Conservation (phyloP, 192 early-diverging fungal genomes). For the Gryganskiella cystojenkinii region DNA sequence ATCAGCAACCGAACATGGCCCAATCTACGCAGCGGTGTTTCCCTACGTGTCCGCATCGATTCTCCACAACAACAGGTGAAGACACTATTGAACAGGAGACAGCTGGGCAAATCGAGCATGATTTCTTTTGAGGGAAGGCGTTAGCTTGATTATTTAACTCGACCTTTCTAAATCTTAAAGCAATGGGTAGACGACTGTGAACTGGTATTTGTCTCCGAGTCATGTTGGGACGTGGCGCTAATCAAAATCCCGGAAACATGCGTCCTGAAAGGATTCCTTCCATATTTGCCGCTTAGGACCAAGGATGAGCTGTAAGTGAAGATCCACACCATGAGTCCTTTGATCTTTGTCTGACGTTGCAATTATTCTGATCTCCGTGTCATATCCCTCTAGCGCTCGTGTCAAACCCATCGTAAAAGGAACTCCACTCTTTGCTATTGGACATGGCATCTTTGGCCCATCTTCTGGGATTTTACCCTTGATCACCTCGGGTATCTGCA, state of each 20-base stretch:
- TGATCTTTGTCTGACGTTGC: too few species aligned
- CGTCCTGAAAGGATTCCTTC: slow-evolving; percentile 41
- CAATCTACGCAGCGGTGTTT: slow-evolving; percentile 34
- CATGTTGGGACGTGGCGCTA: slow-evolving; percentile 53
- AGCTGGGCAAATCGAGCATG: too few species aligned
- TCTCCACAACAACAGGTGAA: slow-evolving; percentile 42
- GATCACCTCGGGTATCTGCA: slow-evolving; percentile 49
- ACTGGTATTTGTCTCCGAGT: slow-evolving; percentile 46
- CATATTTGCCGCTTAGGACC: slow-evolving; percentile 30
- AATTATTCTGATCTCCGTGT: not conserved
- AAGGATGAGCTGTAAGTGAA: slow-evolving; percentile 26
- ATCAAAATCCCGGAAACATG: slow-evolving; percentile 50
- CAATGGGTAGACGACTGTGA: slow-evolving; percentile 52
- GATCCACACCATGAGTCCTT: not conserved
- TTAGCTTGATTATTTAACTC: not conserved
- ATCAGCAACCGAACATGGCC: slow-evolving; percentile 42
- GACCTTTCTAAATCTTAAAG: not conserved
- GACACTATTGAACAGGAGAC: too few species aligned
- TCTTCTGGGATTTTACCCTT: slow-evolving; percentile 44
- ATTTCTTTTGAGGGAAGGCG: not conserved
- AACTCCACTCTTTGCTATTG: slow-evolving; percentile 50
- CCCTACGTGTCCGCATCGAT: slow-evolving; percentile 41
- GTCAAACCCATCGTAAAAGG: slow-evolving; percentile 31
- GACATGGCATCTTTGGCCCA: slow-evolving; percentile 52
- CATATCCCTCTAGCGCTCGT: slow-evolving; percentile 11